Conservation (phyloP, 1,139 yeast species). For the Yamadazyma dendronema region DNA sequence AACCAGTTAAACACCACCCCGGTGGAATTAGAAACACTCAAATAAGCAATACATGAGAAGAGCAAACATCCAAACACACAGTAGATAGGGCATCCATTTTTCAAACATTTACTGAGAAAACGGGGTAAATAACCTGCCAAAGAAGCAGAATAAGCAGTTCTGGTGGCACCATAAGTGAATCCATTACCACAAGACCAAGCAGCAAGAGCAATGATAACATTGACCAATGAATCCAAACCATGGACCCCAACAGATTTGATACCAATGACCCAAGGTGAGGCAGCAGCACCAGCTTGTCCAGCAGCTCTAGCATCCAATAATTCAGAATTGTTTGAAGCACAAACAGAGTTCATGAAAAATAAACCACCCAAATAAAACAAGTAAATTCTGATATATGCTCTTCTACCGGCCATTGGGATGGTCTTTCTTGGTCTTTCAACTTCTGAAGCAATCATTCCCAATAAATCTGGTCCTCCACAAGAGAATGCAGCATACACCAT, state of each 20-base stretch:
- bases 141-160: conserved; percentile 35
- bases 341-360: conserved; percentile 34
- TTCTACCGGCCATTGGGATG: conserved; percentile 33
- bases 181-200: conserved; percentile 44
- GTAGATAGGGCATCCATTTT: conserved; percentile 36
- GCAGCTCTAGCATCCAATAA: conserved; percentile 24
- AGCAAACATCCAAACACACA: conserved; percentile 25
- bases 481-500: conserved; percentile 39
- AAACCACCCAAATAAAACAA: conserved; percentile 39
- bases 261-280: conserved; percentile 43
- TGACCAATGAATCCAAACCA: conserved; percentile 36
- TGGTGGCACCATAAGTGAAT: conserved; percentile 34
- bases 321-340: conserved; percentile 32
- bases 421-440: conserved; percentile 31
- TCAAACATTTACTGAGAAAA: conserved; percentile 31
- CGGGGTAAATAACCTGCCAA: conserved; percentile 39
- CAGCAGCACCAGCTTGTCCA: conserved; percentile 32
- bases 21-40: conserved; percentile 27
- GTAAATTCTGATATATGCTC: conserved; percentile 34
- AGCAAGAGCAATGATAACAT: conserved; percentile 32
- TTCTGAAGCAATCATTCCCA: conserved; percentile 36
- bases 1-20: conserved; percentile 39
- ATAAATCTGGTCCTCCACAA: conserved; percentile 44
- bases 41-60: conserved; percentile 28
- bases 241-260: conserved; percentile 33